These are phyloP conservation scores for Epicoccum sorghinum DNA, from an alignment of 2,329 filamentous ascomycete genomes.

Conservation along the genomic window DNA sequence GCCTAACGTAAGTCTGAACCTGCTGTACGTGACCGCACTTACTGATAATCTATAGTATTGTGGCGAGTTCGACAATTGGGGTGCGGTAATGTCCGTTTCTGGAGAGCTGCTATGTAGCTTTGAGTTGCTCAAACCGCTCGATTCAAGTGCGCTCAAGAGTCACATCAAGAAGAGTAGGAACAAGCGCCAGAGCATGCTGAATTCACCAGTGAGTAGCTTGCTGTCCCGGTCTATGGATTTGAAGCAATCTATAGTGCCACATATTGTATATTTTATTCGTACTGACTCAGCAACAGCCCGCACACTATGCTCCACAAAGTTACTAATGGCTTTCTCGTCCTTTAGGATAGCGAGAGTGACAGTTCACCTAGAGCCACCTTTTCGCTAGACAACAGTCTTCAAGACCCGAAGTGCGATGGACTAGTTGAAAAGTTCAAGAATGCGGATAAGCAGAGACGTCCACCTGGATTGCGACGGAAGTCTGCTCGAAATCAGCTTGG, in stretches of 20 bases:
- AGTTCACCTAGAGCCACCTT: conserved; percentile 22
- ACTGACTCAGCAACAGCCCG: conserved; percentile 51
- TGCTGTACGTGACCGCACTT: conserved; percentile 1
- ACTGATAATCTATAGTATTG: conserved; percentile 72
- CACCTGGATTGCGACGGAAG: conserved; percentile 5
- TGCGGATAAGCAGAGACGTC: conserved; percentile 8
- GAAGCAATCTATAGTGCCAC: conserved; percentile 29
- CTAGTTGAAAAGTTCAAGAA: conserved; percentile 11
- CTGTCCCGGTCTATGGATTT: conserved; percentile 12
- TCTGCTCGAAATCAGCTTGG: conserved; percentile 5
- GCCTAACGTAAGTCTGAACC: conserved; percentile 79
- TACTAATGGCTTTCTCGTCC: conserved; percentile 47
- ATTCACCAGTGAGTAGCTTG: conserved; percentile 80
- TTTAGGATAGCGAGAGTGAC: conserved; percentile 30
- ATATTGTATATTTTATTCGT: conserved; percentile 32
- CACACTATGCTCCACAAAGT: conserved; percentile 58
- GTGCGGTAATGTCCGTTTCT: conserved; percentile 97
- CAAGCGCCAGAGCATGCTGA: conserved; percentile 92
- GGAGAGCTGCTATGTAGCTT: conserved; percentile 94
- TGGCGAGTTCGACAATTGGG: conserved; percentile 99
- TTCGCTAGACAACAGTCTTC: conserved; percentile 1
- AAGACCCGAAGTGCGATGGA: conserved; percentile 2
- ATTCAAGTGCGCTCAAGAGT: conserved; percentile 94
- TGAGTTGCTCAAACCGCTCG: conserved; percentile 92
- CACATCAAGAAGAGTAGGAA: conserved; percentile 98